Evolutionary conservation across 2,329 filamentous ascomycete genomes (phyloP).

Genomic region (Diplodia scrobiculata): DNA sequence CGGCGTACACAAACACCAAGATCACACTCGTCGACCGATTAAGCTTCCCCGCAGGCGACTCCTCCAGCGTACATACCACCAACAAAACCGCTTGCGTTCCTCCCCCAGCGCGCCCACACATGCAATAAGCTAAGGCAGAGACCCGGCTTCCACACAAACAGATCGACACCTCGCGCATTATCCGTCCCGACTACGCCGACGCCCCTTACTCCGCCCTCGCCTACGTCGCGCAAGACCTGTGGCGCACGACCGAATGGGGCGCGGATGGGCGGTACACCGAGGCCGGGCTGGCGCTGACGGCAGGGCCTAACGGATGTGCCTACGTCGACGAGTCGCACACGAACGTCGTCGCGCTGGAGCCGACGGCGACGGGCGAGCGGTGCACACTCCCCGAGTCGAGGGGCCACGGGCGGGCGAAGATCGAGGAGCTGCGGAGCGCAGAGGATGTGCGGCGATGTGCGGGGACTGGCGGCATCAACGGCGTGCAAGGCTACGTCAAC

Average conservation of each 20-base stretch:
- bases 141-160: slow-evolving; percentile 29
- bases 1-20: slow-evolving; percentile 52
- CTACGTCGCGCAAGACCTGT: slow-evolving; percentile 67
- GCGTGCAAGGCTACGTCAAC: slow-evolving; percentile 73
- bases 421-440: slow-evolving; percentile 45
- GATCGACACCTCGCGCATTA: slow-evolving; percentile 63
- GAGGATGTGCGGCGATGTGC: slow-evolving; percentile 47
- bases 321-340: slow-evolving; percentile 45
- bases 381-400: slow-evolving; percentile 35
- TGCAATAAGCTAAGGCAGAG: slow-evolving; percentile 3
- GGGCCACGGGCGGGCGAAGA: slow-evolving; percentile 25
- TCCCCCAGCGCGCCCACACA: slow-evolving; percentile 6
- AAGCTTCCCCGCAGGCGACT: slow-evolving; percentile 61
- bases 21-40: slow-evolving; percentile 63
- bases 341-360: slow-evolving; percentile 41
- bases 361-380: not conserved
- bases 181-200: slow-evolving; percentile 78
- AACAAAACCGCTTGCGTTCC: not conserved
- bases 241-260: slow-evolving; percentile 64
- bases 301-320: slow-evolving; percentile 52
- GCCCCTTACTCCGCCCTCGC: slow-evolving; percentile 74
- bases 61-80: slow-evolving; percentile 51
- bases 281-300: slow-evolving; percentile 67
- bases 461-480: slow-evolving; percentile 52
- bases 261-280: slow-evolving; percentile 69